These are phyloP conservation scores for Margaritispora aquatica DNA, from an alignment of 495 filamentous ascomycete genomes.

Conservation along the genomic window DNA sequence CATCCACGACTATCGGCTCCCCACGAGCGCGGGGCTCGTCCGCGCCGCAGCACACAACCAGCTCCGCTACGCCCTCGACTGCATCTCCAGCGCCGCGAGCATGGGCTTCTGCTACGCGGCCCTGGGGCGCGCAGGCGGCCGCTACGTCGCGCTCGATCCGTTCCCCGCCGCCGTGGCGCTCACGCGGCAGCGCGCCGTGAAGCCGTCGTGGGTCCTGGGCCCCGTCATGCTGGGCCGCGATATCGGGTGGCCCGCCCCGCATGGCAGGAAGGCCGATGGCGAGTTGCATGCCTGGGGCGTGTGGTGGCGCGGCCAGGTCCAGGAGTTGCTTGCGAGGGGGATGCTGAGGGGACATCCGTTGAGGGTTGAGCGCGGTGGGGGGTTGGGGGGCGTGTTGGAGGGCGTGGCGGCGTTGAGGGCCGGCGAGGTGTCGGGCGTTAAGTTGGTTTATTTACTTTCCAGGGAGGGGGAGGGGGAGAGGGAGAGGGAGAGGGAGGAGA, in stretches of 20 bases:
- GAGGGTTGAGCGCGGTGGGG: neutral
- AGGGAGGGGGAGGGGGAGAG: too few species aligned
- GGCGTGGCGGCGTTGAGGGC: neutral
- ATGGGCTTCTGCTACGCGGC: constrained; percentile 32
- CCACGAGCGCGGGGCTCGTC: constrained; percentile 38
- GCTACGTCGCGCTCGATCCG: constrained; percentile 28
- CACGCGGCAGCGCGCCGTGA: constrained; percentile 27
- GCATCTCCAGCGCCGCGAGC: constrained; percentile 25
- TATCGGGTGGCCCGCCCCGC: constrained; percentile 1
- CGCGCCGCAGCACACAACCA: constrained; percentile 22
- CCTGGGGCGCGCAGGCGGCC: constrained; percentile 37
- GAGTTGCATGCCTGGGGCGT: neutral
- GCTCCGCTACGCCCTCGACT: constrained; percentile 30
- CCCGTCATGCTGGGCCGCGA: constrained; percentile 25
- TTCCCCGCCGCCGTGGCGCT: constrained; percentile 11
- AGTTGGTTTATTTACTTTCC: constrained; percentile 11
- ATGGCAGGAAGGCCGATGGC: neutral
- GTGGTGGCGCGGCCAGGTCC: neutral
- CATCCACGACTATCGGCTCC: constrained; percentile 50
- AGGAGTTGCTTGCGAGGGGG: neutral
- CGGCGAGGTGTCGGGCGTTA: constrained; percentile 2
- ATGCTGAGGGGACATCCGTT: neutral
- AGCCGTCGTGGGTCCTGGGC: constrained; percentile 27
- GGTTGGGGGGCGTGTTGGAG: neutral
- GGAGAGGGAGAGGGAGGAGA: too few species aligned